Base-by-base conservation (phyloP, 371 early-diverging fungal species). In the Mortierella sp. region DNA sequence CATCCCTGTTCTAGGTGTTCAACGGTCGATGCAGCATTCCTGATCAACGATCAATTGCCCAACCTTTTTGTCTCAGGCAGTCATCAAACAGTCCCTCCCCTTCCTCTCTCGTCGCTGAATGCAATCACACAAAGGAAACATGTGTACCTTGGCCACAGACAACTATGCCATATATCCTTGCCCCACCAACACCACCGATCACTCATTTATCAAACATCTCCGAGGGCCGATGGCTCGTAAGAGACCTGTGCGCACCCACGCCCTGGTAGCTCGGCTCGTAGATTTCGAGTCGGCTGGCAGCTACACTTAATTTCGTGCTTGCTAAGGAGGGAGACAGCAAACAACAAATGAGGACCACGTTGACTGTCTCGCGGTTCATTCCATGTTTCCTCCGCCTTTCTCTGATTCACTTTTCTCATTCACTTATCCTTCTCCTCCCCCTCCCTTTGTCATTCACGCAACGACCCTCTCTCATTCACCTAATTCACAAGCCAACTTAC, bases 381-480 rank as follows among this genome's bases (percentile, higher is more conserved):
- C 11, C 51, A 21, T n/a, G n/a, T 40, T 40, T 40, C 43, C 43
- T 40, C 43, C 50, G 16, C 16, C 50, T 50, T 2, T 9, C 14
- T 50, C 50, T 19, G 37, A 75, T 28, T 9, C 54, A 13, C 11
- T 3, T 19, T 43, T n/a, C 75, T 28, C 51, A 28, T 40, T 69
- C 24, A 44, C 26, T 43, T 24, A 0, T 13, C n/a, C 21, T 21
- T 19, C 37, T 34, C 48, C 10, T 69, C n/a, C 59, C 43, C 19
- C 46, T 73, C 24, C 26, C 43, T 11, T 43, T 59, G 24, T 13
- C 19, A 21, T 5, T 73, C 46, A 37, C 43, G 6, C 43, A 6
- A 40, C 43, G 43, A 40, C 43, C 4, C 43, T 14, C 43, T 31
- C 69, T 69, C 75, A 75, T 67, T 51, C 53, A 64, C 75, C 2